Base-by-base conservation (phyloP, 345 rosid species). In the Rhizophora apiculata region DNA sequence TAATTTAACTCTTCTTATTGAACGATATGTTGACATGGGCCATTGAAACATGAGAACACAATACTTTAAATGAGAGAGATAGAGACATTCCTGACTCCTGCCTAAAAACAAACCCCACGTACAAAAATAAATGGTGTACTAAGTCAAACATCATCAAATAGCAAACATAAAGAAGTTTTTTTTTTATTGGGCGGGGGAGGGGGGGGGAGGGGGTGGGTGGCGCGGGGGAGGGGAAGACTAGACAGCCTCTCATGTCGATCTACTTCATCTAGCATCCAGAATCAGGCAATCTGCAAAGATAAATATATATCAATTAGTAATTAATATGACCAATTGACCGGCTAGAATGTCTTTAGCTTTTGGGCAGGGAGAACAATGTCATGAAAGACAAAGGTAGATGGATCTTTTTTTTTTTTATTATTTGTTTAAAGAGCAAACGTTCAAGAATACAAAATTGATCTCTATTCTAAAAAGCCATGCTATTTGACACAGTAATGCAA, bases 181-280 rank as follows among this genome's bases (percentile, higher is more conserved):
- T 37, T 39, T 39, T 39, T 10, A 10, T 10, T 1, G 2, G 2
- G 43, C 2, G 19, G 62, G 21, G 36, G 55, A 16, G 46, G 27
- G 60, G 21, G 53, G 22, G n/a, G 24, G 60, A 27, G 37, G 20
- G 19, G 15, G 24, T 24, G 60, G 21, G 53, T 20, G n/a, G 24
- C 55, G 24, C 24, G 24, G 34, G 37, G 26, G 19, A 8, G 19
- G 56, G 19, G 13, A 21, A 58, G 31, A 57, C 52, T 71, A 74
- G 85, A 76, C 87, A 86, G 78, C 87, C 88, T 81, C 72, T 84
- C 88, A 80, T 85, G 86, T 83, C 83, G 78, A 73, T 72, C 69
- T 73, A 79, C 26, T 56, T 27, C 29, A 29, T 68, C 74, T 20
- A 26, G 26, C 54, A 11, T 71, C 74, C 73, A 29, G 15, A 49